Base-by-base conservation (phyloP, 805 yeast genomes). In the Kluyveromyces siamensis region DNA sequence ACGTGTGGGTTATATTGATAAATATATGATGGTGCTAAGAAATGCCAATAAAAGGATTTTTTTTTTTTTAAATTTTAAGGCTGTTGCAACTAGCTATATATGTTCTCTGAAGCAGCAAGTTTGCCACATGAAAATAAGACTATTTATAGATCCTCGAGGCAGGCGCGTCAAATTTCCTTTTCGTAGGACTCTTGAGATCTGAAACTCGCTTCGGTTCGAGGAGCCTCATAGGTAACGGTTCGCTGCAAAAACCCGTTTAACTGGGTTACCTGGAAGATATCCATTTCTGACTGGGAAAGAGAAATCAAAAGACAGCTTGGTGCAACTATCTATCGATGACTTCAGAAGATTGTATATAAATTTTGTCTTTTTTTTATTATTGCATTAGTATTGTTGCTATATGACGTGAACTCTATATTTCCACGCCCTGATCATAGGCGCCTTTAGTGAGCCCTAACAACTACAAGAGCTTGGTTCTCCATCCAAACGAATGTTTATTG, bases 401-500 rank as follows among this genome's bases (percentile, higher is more conserved):
- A 30, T 11, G 35, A 30, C 11, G 35, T 30, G 35, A 30, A 10
- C 14, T 7, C 35, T 7, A 5, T 13, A 30, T 10, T 30, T 30
- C 35, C 14, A 30, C 14, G 11, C 35, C 11, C 14, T 30, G 8
- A 13, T 13, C 35, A 2, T 7, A 30, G 14, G 8, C 11, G 8
- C 35, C 14, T 11, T 4, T 11, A 30, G 14, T 30, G 11, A 11
- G 40, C 17, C 10, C 52, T 46, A 87, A 67, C 96, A 88, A 21
- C 80, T 81, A 72, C 96, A 89, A 8, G 83, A 78, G 48, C 83
- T 72, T 37, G 76, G 66, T 48, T 89, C 96, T 48, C 83, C 84
- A 62, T 90, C 97, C 59, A 91, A 77, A 63, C 88, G 93, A 60
- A 91, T 91, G 67, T 91, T 91, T 55, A 91, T 91, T 21, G 98